Conservation (phyloP, 1,284 basidiomycete species). For the Filobasidium uniguttulatum region DNA sequence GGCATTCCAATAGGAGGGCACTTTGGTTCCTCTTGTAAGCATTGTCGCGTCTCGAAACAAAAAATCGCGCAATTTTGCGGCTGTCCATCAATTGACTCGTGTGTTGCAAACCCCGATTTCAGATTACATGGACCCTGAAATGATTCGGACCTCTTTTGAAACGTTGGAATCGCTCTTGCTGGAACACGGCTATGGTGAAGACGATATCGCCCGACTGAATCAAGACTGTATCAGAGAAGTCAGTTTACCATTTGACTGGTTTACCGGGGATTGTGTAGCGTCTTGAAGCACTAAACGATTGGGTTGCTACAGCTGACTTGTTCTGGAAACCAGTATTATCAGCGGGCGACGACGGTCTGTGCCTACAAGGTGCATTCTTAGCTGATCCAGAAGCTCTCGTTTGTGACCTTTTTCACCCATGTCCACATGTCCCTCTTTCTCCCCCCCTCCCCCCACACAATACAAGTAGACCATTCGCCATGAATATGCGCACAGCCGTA, state of each 20-base stretch:
- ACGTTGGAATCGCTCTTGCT: slow-evolving; percentile 18
- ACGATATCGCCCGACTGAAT: slow-evolving; percentile 19
- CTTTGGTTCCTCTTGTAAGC: too few species aligned
- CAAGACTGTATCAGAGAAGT: slow-evolving; percentile 22
- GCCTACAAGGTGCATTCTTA: slow-evolving; percentile 22
- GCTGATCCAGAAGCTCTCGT: not conserved
- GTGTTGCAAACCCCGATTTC: not conserved
- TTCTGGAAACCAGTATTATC: slow-evolving; percentile 21
- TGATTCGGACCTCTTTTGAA: slow-evolving; percentile 19
- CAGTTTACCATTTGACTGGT: slow-evolving; percentile 11
- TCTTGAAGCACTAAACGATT: not conserved
- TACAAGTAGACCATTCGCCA: too few species aligned
- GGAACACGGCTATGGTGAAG: slow-evolving; percentile 21
- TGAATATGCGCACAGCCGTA: too few species aligned
- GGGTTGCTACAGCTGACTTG: slow-evolving; percentile 17
- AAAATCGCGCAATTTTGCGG: too few species aligned
- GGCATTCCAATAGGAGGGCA: slow-evolving; percentile 22
- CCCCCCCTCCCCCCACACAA: not conserved
- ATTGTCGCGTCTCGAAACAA: too few species aligned
- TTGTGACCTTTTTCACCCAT: slow-evolving; percentile 5
- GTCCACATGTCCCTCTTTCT: slow-evolving; percentile 13
- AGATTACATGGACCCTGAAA: slow-evolving; percentile 14
- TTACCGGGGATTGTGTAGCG: not conserved
- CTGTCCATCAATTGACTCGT: too few species aligned
- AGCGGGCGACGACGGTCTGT: slow-evolving; percentile 28